Evolutionary conservation across 2,329 filamentous ascomycete species (phyloP), one percentile per base, ranked within the genome.

Genomic region (Pseudogymnoascus sp.): DNA sequence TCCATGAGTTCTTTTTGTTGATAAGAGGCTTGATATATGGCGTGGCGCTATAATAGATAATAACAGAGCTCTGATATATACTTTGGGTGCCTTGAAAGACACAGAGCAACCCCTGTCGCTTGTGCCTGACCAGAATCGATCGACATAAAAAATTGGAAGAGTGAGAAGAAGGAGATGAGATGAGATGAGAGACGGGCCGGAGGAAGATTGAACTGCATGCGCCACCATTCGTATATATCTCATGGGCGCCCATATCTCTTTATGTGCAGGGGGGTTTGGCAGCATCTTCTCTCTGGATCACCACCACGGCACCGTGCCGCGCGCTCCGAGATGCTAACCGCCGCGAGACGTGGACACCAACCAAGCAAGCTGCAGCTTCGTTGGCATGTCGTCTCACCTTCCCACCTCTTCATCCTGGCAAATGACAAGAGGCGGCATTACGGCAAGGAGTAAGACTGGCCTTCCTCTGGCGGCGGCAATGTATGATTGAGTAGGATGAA

Each of bases 21-120:
- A 54, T 54, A 54, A 31, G 47, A 31, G 47, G 47, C 47, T 54
- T 54, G 26, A 54, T 54, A 54, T 54, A 54, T 31, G 47, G 26
- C 8, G 8, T 11, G 26, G 47, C 47, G 47, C 26, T 54, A 31
- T 54, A 54, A 54, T 54, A 54, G 7, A 31, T 18, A 54, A 54
- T 54, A 31, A 1, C 26, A 54, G 47, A 54, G 47, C 14, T 18
- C 47, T 31, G 47, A 54, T 54, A 54, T 54, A 54, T 18, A 11
- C 26, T 16, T 54, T 31, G 26, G 2, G 11, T 16, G 26, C 47
- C 16, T 31, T 31, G 26, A 16, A 31, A 54, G 23, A 18, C 4
- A 31, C 47, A 11, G 23, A 18, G 14, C 26, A 51, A 42, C 45
- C 47, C 47, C 47, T 54, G 26, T 18, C 26, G n/a, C n/a, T 16